phyloP scores from a whole-genome alignment of 2,329 filamentous ascomycete species.

The Cladosporium sp. region DNA sequence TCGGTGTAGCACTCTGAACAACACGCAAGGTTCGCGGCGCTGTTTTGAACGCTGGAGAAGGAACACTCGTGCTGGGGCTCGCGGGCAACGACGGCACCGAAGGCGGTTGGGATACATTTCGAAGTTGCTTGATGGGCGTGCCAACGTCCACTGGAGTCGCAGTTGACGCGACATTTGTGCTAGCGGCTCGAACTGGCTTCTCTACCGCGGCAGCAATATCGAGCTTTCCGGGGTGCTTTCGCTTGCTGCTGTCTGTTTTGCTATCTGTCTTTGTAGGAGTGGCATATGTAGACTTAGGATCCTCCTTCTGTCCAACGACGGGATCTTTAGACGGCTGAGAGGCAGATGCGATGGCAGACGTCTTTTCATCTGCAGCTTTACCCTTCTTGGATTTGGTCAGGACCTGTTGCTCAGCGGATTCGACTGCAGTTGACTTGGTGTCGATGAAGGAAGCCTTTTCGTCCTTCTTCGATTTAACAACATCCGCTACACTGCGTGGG shows the following conservation, averaged over 20 bases:
- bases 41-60: slow-evolving; percentile 42
- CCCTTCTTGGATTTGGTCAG: not conserved
- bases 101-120: slow-evolving; percentile 46
- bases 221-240: slow-evolving; percentile 44
- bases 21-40: slow-evolving; percentile 66
- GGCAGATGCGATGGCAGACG: not conserved
- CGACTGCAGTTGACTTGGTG: not conserved
- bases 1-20: slow-evolving; percentile 64
- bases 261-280: slow-evolving; percentile 11
- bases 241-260: slow-evolving; percentile 23
- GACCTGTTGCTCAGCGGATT: not conserved
- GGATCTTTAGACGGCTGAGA: not conserved
- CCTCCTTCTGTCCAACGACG: not conserved
- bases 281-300: not conserved
- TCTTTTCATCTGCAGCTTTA: slow-evolving; percentile 1
- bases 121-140: slow-evolving; percentile 28
- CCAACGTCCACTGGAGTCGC: slow-evolving; percentile 21
- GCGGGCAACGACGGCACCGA: slow-evolving; percentile 50
- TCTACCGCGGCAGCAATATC: slow-evolving; percentile 41
- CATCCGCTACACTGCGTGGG: slow-evolving; percentile 4
- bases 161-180: slow-evolving; percentile 8
- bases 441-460: not conserved
- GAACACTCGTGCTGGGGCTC: slow-evolving; percentile 47
- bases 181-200: slow-evolving; percentile 18
- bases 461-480: slow-evolving; percentile 7